phyloP scores from a whole-genome alignment of 345 rosid genomes.

The Eucalyptus grandis region DNA sequence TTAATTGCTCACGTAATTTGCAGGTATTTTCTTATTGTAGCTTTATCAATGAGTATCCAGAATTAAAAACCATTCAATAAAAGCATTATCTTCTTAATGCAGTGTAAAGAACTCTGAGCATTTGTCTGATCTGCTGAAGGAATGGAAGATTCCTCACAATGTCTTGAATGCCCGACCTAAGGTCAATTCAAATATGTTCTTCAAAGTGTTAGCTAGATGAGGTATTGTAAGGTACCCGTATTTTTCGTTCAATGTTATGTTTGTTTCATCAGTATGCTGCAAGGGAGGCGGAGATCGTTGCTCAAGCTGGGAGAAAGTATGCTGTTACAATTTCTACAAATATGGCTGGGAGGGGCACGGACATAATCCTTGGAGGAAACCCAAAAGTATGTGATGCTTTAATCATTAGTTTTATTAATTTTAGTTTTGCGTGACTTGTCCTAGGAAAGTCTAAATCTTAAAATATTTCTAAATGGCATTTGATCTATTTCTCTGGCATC shows the following conservation, averaged over 20 bases:
- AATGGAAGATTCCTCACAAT: slow-evolving; percentile 78
- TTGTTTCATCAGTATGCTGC: slow-evolving; percentile 67
- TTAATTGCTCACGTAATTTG: neutral
- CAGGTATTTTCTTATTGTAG: neutral
- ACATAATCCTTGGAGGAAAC: slow-evolving; percentile 93
- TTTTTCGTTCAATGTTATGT: neutral
- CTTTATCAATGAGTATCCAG: neutral
- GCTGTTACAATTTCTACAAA: slow-evolving; percentile 95
- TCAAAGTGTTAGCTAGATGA: neutral
- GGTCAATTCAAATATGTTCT: slow-evolving; percentile 23
- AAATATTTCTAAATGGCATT: neutral
- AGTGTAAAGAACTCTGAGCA: slow-evolving; percentile 94
- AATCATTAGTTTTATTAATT: neutral
- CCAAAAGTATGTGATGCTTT: slow-evolving; percentile 46
- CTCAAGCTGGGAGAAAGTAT: slow-evolving; percentile 88
- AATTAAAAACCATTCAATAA: neutral
- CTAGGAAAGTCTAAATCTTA: neutral
- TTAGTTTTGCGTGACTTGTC: neutral
- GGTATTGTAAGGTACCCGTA: neutral
- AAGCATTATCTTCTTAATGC: slow-evolving; percentile 3
- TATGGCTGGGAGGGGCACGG: slow-evolving; percentile 99
- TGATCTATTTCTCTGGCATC: neutral
- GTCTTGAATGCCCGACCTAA: slow-evolving; percentile 94
- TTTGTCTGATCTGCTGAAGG: slow-evolving; percentile 75
- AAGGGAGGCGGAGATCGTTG: slow-evolving; percentile 87